Base-by-base conservation (phyloP, 352 stramenopile genomes). In the Plasmopara viticola region DNA sequence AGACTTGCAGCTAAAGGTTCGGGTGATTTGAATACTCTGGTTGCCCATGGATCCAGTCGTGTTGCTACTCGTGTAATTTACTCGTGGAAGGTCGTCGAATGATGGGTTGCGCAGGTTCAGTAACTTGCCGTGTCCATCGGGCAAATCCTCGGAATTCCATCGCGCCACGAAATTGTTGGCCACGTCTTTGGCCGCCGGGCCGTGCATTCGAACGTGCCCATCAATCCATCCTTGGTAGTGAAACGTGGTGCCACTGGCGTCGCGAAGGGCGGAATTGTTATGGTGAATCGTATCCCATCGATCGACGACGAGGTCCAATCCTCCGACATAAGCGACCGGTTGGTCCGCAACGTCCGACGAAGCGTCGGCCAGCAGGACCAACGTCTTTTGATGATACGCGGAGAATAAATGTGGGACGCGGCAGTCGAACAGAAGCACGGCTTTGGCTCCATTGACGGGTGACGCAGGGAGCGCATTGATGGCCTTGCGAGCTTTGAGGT, bases 261-360 rank as follows among this genome's bases (percentile, higher is more conserved):
- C 42, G 0, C 76, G 66, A 46, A 87, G 44, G 2, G 50, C 56
- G 2, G 71, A 56, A 28, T 69, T 49, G 60, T 85, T 66, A 52
- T 87, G 76, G 14, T 58, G 49, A n/a, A 70, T 64, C 10, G 72
- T 84, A 52, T 87, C 72, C 74, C 78, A 88, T 6, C 78, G 78
- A 30, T 86, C 66, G 20, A 56, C 57, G 67, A 17, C 74, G 58
- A 57, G 78, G 44, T 88, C 78, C 6, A 84, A 58, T 8, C 74
- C 78, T 4, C 72, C 72, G 1, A 84, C 61, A 46, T 78, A 86
- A 1, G 78, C 73, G 6, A 73, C 48, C 9, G 63, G 48, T 1
- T 64, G 50, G 4, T 58, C 51, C 5, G 52, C 15, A 7, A n/a
- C 33, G 14, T 59, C 41, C n/a, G 50, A 47, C 4, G 50, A 33